Percentiles rank a stretch among this genome's conserved stretches.
These are phyloP conservation scores for Podila epicladia DNA, from an alignment of 192 early-diverging fungal genomes.

Conservation along the genomic window DNA sequence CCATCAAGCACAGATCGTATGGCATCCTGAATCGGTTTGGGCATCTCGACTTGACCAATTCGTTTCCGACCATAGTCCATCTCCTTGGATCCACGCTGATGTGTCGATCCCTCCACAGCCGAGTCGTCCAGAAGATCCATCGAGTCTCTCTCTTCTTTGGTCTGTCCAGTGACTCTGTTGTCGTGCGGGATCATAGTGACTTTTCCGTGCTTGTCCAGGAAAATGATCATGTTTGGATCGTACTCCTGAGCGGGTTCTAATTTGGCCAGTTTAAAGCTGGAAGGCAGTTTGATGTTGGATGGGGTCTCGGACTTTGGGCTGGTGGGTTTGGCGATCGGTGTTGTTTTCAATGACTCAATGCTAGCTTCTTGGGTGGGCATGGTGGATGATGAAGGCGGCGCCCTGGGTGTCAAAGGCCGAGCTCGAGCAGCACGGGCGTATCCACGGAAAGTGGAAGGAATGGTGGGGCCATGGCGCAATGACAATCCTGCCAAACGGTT, in stretches of 20 bases:
- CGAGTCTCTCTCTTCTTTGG: constrained; percentile 21
- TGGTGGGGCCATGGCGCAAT: not conserved
- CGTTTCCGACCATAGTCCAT: constrained; percentile 47
- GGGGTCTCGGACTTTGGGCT: not conserved
- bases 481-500: constrained; percentile 12
- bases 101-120: not conserved
- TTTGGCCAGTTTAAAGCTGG: constrained; percentile 28
- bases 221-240: constrained; percentile 50
- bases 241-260: constrained; percentile 12
- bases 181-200: constrained; percentile 46
- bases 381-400: constrained; percentile 9
- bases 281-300: constrained; percentile 18
- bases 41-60: constrained; percentile 47
- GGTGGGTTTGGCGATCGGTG: not conserved
- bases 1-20: constrained; percentile 31
- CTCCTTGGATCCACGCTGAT: constrained; percentile 47
- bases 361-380: not conserved
- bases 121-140: constrained; percentile 1
- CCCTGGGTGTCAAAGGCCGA: constrained; percentile 19
- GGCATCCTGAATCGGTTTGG: constrained; percentile 32
- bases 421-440: constrained; percentile 38
- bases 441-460: constrained; percentile 5
- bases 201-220: constrained; percentile 45
- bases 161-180: constrained; percentile 34
- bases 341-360: not conserved